phyloP scores from a whole-genome alignment of 192 early-diverging fungal species.

The Coemansia sp. region DNA sequence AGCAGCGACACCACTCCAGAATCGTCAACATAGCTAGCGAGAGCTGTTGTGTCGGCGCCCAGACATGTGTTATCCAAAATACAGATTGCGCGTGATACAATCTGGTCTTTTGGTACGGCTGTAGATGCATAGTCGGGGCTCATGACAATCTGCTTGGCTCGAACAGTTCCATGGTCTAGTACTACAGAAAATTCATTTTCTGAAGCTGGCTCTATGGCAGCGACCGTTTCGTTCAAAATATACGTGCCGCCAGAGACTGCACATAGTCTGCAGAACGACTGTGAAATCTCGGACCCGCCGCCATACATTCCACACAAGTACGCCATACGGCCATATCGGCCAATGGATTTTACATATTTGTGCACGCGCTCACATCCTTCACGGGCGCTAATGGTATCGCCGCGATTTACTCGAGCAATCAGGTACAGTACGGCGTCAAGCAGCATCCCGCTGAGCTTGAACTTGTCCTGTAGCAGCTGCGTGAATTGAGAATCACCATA shows the following conservation, averaged over 20 bases:
- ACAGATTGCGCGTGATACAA: constrained; percentile 50
- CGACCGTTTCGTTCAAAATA: constrained; percentile 65
- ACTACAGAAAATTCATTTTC: constrained; percentile 31
- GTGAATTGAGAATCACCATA: constrained; percentile 33
- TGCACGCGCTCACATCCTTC: constrained; percentile 70
- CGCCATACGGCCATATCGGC: constrained; percentile 79
- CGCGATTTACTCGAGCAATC: constrained; percentile 52
- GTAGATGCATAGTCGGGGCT: constrained; percentile 58
- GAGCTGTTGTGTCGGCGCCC: constrained; percentile 27
- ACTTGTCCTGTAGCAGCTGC: constrained; percentile 56
- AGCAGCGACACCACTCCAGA: constrained; percentile 25
- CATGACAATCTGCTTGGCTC: constrained; percentile 54
- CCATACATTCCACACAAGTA: constrained; percentile 86
- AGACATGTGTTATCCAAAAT: constrained; percentile 50
- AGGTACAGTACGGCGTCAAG: constrained; percentile 64
- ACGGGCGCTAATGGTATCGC: constrained; percentile 41
- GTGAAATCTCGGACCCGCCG: constrained; percentile 82
- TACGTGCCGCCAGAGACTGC: constrained; percentile 92
- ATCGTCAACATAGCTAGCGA: constrained; percentile 16
- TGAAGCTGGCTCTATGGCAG: constrained; percentile 11
- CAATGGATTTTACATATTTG: constrained; percentile 73
- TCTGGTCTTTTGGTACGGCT: constrained; percentile 5
- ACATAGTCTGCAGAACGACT: constrained; percentile 85
- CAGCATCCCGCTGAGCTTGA: constrained; percentile 63
- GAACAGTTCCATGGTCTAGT: constrained; percentile 45